Conservation (phyloP, 2,329 filamentous ascomycete species). For the Basipetospora chlamydospora region DNA sequence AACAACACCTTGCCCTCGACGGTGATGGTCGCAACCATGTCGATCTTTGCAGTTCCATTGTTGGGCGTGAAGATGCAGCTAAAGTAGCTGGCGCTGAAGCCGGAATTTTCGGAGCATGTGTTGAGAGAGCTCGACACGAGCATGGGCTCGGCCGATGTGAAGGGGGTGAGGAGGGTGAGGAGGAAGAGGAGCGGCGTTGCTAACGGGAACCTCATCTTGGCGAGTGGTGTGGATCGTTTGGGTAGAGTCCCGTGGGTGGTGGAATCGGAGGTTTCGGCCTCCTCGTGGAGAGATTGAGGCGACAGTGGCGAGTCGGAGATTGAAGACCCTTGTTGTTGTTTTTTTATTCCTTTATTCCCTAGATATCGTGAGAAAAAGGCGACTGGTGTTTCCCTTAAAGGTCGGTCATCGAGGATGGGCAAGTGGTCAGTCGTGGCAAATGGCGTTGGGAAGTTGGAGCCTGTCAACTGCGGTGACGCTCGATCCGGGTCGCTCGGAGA, state of each 20-base stretch:
- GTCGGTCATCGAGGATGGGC: no score
- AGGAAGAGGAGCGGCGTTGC: slow-evolving; percentile 30
- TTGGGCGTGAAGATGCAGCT: slow-evolving; percentile 65
- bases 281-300: no score
- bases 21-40: slow-evolving; percentile 67
- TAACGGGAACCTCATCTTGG: slow-evolving; percentile 32
- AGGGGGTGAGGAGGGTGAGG: slow-evolving; percentile 31
- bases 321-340: no score
- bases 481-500: no score
- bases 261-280: no score
- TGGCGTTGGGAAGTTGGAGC: no score
- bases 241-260: not conserved
- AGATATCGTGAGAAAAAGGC: no score
- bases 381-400: no score
- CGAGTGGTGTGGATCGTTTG: not conserved
- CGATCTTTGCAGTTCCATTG: slow-evolving; percentile 58
- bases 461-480: no score
- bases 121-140: slow-evolving; percentile 75
- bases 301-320: no score
- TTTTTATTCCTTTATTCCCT: no score
- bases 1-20: slow-evolving; percentile 73
- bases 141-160: slow-evolving; percentile 40
- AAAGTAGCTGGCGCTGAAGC: slow-evolving; percentile 79
- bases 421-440: no score
- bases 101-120: slow-evolving; percentile 69